A percentile compares a stretch with the other conserved stretches of the same genome.
These are phyloP conservation scores for Biscogniauxia marginata DNA, from an alignment of 2,329 filamentous ascomycete species.

Conservation along the genomic window DNA sequence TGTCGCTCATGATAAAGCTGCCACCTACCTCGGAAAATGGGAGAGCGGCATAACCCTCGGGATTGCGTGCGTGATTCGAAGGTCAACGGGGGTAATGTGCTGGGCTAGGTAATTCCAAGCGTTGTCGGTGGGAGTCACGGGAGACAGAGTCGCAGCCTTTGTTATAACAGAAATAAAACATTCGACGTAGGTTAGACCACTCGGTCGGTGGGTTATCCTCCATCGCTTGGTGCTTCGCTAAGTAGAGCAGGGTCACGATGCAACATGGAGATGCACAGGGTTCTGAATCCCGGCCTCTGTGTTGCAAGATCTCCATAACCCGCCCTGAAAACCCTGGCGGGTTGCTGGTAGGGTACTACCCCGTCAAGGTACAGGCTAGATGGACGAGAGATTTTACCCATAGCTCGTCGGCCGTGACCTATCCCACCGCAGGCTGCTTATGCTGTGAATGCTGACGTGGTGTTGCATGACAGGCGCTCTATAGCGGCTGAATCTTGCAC, in stretches of 20 bases:
- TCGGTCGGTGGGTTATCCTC: background rate
- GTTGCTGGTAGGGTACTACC: background rate
- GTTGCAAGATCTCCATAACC: constrained; percentile 27
- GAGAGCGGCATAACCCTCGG: background rate
- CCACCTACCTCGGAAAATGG: background rate
- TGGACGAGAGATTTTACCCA: background rate
- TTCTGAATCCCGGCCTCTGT: constrained; percentile 18
- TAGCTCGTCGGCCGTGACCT: background rate
- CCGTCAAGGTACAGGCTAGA: background rate
- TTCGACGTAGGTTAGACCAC: background rate
- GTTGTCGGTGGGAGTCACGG: background rate
- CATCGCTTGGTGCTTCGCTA: background rate
- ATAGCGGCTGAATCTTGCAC: constrained; percentile 7
- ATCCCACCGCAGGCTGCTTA: background rate
- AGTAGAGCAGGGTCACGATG: constrained; percentile 19
- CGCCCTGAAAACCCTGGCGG: constrained; percentile 13
- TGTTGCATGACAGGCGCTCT: constrained; percentile 12
- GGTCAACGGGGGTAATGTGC: background rate
- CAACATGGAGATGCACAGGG: constrained; percentile 20
- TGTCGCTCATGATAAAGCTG: background rate
- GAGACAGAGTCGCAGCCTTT: background rate
- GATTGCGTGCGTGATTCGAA: background rate
- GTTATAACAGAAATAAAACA: background rate
- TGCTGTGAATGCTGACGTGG: constrained; percentile 19
- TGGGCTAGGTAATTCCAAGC: background rate